Percentiles rank a stretch among this genome's conserved stretches.
Conservation (phyloP, 2,329 filamentous ascomycete species). For the Diaporthe nobilis region DNA sequence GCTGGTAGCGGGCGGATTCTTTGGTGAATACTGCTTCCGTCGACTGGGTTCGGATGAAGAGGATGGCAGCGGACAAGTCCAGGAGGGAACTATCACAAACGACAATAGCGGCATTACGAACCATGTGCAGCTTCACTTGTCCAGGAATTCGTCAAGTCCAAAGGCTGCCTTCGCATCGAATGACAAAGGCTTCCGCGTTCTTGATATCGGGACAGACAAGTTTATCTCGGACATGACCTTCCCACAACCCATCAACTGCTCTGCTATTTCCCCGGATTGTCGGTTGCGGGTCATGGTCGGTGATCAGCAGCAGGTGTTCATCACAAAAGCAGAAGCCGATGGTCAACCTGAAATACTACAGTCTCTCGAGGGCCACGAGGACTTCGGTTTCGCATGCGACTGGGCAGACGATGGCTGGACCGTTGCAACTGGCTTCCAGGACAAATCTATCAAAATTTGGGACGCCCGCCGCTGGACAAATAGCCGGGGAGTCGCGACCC, state of each 20-base stretch:
- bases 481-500: slow-evolving; percentile 61
- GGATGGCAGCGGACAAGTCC: slow-evolving; percentile 50
- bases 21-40: slow-evolving; percentile 68
- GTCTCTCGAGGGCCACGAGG: slow-evolving; percentile 73
- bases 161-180: slow-evolving; percentile 75
- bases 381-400: slow-evolving; percentile 82
- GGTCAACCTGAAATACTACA: slow-evolving; percentile 61
- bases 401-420: slow-evolving; percentile 85
- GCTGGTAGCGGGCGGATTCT: slow-evolving; percentile 72
- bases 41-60: slow-evolving; percentile 57
- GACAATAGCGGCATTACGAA: slow-evolving; percentile 73
- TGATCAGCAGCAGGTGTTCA: slow-evolving; percentile 75
- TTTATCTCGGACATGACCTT: slow-evolving; percentile 69
- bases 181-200: slow-evolving; percentile 69
- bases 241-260: slow-evolving; percentile 78
- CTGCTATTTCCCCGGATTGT: slow-evolving; percentile 78
- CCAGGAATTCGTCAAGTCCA: slow-evolving; percentile 66
- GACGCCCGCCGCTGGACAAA: slow-evolving; percentile 79
- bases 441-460: slow-evolving; percentile 81
- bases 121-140: slow-evolving; percentile 71
- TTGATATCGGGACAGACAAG: slow-evolving; percentile 72
- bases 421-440: slow-evolving; percentile 83
- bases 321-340: slow-evolving; percentile 78
- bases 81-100: slow-evolving; percentile 63
- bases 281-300: slow-evolving; percentile 81